Base-by-base conservation (phyloP, 1,284 basidiomycete genomes). In the Moniliophthora roreri region DNA sequence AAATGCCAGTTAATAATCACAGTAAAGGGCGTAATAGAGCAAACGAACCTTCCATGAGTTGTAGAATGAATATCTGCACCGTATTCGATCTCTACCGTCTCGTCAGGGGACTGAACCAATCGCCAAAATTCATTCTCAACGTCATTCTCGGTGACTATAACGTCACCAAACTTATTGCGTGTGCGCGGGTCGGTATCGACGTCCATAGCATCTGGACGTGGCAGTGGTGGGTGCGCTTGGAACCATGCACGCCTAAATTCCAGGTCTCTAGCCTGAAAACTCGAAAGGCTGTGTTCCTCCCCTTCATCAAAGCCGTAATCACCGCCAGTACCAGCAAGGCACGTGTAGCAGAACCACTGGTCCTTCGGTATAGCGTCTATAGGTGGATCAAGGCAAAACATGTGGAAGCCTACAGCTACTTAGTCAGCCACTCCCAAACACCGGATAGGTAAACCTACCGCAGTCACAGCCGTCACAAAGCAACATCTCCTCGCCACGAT, bases 231-330 rank as follows among this genome's bases (percentile, higher is more conserved):
- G 69, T 95, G 93, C 3, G 79, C 76, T 57, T 85, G 78, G 72
- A 95, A 96, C 95, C 95, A 99, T 51, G 86, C 76, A 51, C 85
- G 79, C 54, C 93, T 84, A 73, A 99, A 99, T 55, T 91, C 90
- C 23, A 81, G 76, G 62, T 98, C 96, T 20, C 96, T 84, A 36
- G 89, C 89, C 65, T 96, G 94, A 73, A 99, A 99, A 62, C 87
- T 93, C 39, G 91, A 82, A 40, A 99, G 79, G 58, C 86, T 88
- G 69, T 99, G 96, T 60, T 98, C 95, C 69, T 98, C 91, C 51
- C 97, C 97, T 65, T 98, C 96, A 63, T 98, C 96, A 65, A 99
- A 99, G 39, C 97, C 97, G 66, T 93, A 99, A 70, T 98, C 97
- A 53, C 93, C 93, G n/a, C 96, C 95, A 0, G 93, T 97, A 24